Evolutionary conservation across 208 protist species (phyloP), one percentile per base, ranked within the genome.

Genomic region (Trypanosoma theileri): DNA sequence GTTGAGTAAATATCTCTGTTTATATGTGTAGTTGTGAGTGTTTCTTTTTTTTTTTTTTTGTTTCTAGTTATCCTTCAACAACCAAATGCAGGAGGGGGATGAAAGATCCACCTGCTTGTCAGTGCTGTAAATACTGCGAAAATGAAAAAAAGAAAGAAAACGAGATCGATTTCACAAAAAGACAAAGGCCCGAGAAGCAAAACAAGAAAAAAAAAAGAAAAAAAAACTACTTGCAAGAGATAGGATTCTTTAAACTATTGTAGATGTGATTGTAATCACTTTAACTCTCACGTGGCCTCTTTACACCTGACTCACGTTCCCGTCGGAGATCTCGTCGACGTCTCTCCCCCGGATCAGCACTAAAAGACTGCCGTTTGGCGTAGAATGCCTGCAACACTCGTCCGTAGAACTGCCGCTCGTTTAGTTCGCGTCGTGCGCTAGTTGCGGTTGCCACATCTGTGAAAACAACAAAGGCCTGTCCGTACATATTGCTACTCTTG

Each of bases 401-500:
- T 11, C 81, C 84, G 50, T 95, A 95, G 59, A 95, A 95, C 28
- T 66, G 42, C 13, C 81, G 75, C 24, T 88, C 84, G 69, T 93
- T 74, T 48, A 95, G 26, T 28, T 80, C 81, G 21, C 81, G 80
- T 3, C 83, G 77, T 9, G 85, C 86, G 12, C 71, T 90, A 1
- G 85, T 92, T 24, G 90, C 90, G 14, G 87, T 95, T 51, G 84
- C 85, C 4, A 95, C 85, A 62, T 95, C 90, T 28, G 80, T 79
- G 59, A 95, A 95, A 22, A 93, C 85, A 44, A 95, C 80, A 82
- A 95, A 95, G 3, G 85, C 90, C 68, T 95, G 90, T 0, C 90
- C 90, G 68, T 95, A 88, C 52, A 93, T 79, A 21, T 69, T 55
- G 8, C 62, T 71, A 28, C 59, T 85, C 42, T 91, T 93, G 35